Evolutionary conservation across 148 eudicot species (phyloP), one percentile per base, ranked within the genome.

Genomic region (Vaccinium corymbosum): DNA sequence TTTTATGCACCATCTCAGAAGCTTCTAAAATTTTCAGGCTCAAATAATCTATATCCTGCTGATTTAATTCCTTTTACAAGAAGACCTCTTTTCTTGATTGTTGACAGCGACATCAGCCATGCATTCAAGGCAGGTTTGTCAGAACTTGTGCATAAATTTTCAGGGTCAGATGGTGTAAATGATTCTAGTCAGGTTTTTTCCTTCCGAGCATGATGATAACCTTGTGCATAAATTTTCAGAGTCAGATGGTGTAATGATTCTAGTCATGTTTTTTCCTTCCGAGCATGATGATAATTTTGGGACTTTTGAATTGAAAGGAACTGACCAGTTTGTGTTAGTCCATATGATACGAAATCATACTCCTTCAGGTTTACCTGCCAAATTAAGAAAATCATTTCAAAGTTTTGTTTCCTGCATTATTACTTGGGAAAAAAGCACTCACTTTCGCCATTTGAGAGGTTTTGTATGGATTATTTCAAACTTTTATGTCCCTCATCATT

Each of bases 51-150:
- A 64, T 97, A 89, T 84, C 96, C 98, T 81, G 99, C 92, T 76
- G 99, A 97, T 90, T 78, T 97, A 74, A 89, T 95, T 87, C 99
- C 99, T 81, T 97, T 97, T 83, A 95, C 99, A 68, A 90, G 99
- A 88, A 89, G 88, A 82, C 99, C 98, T 52, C 89, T 93, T 81
- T 97, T 97, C 90, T 83, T 97, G 82, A 89, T 97, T 84, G 88
- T 97, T 81, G 99, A 97, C 86, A 97, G 99, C 85, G 98, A 97
- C 86, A 93, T 85, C 90, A 97, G 99, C 98, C 93, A 93, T 90
- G 95, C 98, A 92, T 97, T 97, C 98, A 97, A 97, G 99, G 99
- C 99, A 97, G 99, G 99, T 97, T 97, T 97, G 97, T 97, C 89
- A 91, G 72, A 87, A 91, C 91, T 93, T 89, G 74, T 80, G 29